A percentile compares a stretch with the other conserved stretches of the same genome.
Conservation (phyloP, 106 monocot species). For the Dactylorhiza incarnata region DNA sequence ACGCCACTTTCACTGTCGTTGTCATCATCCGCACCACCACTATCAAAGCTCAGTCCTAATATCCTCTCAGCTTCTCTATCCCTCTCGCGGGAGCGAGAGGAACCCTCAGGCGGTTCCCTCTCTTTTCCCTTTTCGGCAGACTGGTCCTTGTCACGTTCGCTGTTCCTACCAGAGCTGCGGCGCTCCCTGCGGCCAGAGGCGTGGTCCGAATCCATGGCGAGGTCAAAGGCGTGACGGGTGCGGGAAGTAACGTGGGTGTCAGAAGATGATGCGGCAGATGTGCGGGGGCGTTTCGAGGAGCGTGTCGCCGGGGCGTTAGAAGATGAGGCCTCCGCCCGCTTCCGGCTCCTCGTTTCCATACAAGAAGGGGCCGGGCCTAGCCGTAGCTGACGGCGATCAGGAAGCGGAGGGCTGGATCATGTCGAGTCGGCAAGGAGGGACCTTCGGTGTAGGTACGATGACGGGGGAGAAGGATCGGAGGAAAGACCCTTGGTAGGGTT, state of each 20-base stretch:
- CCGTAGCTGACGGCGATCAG: conserved; percentile 25
- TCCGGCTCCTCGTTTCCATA: conserved; percentile 99
- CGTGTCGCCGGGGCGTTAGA: conserved; percentile 38
- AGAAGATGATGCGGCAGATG: conserved; percentile 18
- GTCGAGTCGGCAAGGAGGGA: background rate
- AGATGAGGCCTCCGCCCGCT: conserved; percentile 99
- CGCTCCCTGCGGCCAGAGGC: conserved; percentile 20
- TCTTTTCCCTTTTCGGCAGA: conserved; percentile 73
- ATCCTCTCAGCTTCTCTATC: conserved; percentile 49
- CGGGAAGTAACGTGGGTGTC: conserved; percentile 13
- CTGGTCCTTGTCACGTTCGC: conserved; percentile 13
- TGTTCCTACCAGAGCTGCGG: conserved; percentile 17
- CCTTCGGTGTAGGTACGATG: background rate
- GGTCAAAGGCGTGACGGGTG: conserved; percentile 3
- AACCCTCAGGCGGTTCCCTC: conserved; percentile 46
- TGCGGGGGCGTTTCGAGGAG: conserved; percentile 54
- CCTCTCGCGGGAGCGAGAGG: conserved; percentile 28
- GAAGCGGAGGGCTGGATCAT: conserved; percentile 10
- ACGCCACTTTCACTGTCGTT: conserved; percentile 38
- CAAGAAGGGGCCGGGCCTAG: conserved; percentile 28
- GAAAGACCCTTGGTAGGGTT: too few species aligned
- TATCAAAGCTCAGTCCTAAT: conserved; percentile 52
- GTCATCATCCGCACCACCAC: conserved; percentile 39
- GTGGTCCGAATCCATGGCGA: conserved; percentile 20
- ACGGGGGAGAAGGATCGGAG: background rate